Conservation (phyloP, 1,139 yeast genomes). For the Candida pseudoviswanathii region DNA sequence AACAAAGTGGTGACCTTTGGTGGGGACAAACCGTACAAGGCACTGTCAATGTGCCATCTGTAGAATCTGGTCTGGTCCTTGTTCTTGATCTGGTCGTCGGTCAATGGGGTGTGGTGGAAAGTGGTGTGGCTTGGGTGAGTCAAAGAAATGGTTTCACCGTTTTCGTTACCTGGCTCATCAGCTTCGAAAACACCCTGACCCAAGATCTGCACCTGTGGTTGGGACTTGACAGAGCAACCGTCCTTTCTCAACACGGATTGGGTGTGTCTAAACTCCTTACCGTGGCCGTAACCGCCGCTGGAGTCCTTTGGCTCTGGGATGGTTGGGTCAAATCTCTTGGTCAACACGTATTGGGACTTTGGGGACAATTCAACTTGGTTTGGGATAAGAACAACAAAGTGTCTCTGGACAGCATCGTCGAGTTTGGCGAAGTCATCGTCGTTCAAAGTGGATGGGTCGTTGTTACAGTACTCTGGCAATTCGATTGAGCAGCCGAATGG, state of each 20-base stretch:
- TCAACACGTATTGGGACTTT: slow-evolving; percentile 69
- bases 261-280: slow-evolving; percentile 78
- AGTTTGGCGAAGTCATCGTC: slow-evolving; percentile 66
- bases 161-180: slow-evolving; percentile 65
- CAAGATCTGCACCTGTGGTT: slow-evolving; percentile 86
- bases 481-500: slow-evolving; percentile 70
- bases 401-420: slow-evolving; percentile 62
- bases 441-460: slow-evolving; percentile 71
- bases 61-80: slow-evolving; percentile 74
- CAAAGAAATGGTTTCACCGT: slow-evolving; percentile 57
- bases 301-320: slow-evolving; percentile 51
- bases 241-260: slow-evolving; percentile 78
- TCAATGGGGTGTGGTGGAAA: slow-evolving; percentile 70
- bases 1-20: slow-evolving; percentile 82
- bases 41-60: slow-evolving; percentile 94
- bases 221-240: slow-evolving; percentile 74
- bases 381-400: slow-evolving; percentile 76
- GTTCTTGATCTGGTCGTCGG: slow-evolving; percentile 59
- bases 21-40: slow-evolving; percentile 80
- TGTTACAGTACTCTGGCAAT: slow-evolving; percentile 64
- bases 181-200: slow-evolving; percentile 79
- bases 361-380: slow-evolving; percentile 67
- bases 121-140: slow-evolving; percentile 83
- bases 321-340: slow-evolving; percentile 76
- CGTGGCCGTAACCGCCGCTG: slow-evolving; percentile 69